Evolutionary conservation across 2,329 filamentous ascomycete genomes (phyloP), one percentile per base, ranked within the genome.

Genomic region (Helicocarpus griseus): DNA sequence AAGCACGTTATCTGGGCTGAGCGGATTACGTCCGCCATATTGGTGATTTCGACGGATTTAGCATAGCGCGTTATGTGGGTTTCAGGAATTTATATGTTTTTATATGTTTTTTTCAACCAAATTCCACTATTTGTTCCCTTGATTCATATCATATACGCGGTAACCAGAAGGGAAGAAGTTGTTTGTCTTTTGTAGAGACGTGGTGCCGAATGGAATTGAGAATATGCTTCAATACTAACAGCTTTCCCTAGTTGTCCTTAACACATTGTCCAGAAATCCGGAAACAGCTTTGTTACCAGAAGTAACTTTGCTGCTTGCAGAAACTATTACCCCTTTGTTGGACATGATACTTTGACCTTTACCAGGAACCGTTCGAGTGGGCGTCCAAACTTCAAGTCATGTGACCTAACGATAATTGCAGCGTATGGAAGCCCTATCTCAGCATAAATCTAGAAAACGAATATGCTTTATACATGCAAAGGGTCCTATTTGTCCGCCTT

Each of bases 11-110:
- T 67, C 70, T 48, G 69, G 67, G 58, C 61, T 76, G 59, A 68
- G 72, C 4, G 71, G 70, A 24, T 62, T 76, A 55, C 71, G 71
- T 46, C 66, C 71, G 28, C 69, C 71, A 19, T 74, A 73, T 57
- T 74, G 72, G 72, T 74, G 56, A 55, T 57, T n/a, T 47, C 44
- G 29, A 19, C 29, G 22, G 26, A 52, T 45, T 31, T 45, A 28
- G 36, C 45, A 51, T 38, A 38, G 41, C 24, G 13, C 21, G 19
- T 43, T 36, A n/a, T 51, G 35, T 51, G 41, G 21, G 11, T 40
- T 45, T 41, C 19, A 50, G 21, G 39, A 46, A 35, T 35, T 4
- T 35, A 11, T 11, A 35, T 14, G 31, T 35, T 35, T 11, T 35
- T 7, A 35, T 35, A 35, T 35, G 31, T n/a, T n/a, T n/a, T 41